Evolutionary conservation across 106 monocot genomes (phyloP), one percentile per base, ranked within the genome.

Genomic region (Gastrodia elata): DNA sequence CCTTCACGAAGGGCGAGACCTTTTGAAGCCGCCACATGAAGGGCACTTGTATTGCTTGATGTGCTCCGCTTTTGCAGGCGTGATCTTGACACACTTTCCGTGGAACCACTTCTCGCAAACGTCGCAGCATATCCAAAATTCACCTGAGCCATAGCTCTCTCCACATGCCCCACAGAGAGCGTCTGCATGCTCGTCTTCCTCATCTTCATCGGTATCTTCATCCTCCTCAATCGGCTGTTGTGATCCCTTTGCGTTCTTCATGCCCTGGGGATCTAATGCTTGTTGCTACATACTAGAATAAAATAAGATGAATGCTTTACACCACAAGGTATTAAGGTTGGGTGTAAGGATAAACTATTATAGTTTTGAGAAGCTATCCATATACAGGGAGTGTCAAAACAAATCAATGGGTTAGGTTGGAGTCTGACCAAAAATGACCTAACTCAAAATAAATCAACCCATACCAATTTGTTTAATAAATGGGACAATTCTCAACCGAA

Each of bases 81-180:
- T 86, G 20, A 86, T 86, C 79, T 86, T 86, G 16, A 86, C 86
- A 44, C 87, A 87, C 70, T 84, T 87, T 0, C 84, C 83, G 24
- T 87, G 87, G 59, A 87, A 87, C 87, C 87, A 87, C 33, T 35
- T 81, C 76, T 87, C 87, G 27, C 87, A 87, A 20, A 87, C 71
- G 42, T 87, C 87, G 38, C 87, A 87, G 79, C 84, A 87, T 65
- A 87, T 87, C 87, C 87, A 87, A 59, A 87, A 87, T 69, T 84
- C 87, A 22, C 82, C 87, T 3, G 79, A 74, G 6, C 76, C 84
- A 20, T 87, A 87, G 69, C 77, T 84, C 43, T 84, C 87, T 16
- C 84, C 82, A 38, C 87, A 87, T 4, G 87, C 84, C 16, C 87
- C 87, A 24, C 87, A 87, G 7, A 87, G 64, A 5, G 87, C 72